Base-by-base conservation (phyloP, 1,139 yeast genomes). In the Schizosaccharomyces versatilis region DNA sequence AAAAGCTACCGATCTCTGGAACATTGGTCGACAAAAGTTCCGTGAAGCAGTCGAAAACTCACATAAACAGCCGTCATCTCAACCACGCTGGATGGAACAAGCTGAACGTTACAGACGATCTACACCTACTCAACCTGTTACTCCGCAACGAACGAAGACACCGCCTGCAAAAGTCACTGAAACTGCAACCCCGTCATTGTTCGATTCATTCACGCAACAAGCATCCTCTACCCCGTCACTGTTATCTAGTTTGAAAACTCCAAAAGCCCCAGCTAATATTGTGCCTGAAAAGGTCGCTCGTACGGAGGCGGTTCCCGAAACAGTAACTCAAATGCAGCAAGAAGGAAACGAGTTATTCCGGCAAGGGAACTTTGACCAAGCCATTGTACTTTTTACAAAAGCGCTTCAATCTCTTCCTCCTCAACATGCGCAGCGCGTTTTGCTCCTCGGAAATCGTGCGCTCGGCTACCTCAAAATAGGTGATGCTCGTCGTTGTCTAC, bases 301-400 rank as follows among this genome's bases (percentile, higher is more conserved):
- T 24, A 24, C 32, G 32, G 32, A 24, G 32, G 32, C 32, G 5
- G 32, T 24, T 24, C 32, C 32, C 32, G 32, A 24, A 24, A 24
- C 32, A 9, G 32, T 51, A 9, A 32, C 72, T 3, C 75, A 76
- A n/a, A 71, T 76, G 24, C 77, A 84, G 58, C 69, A 69, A 15
- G 72, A 74, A 40, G 97, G 86, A 3, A 69, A 78, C 2, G 73
- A 72, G 38, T 74, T 79, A 0, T 90, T 79, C 68, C 75, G 76
- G 57, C 74, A 78, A 14, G 98, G 99, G n/a, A 90, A 90, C 65
- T 93, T 82, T 65, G 66, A 78, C 7, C 67, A 71, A 7, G 90
- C 98, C 0, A 71, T 77, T 15, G 73, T 71, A 32, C 71, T 73
- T 54, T 93, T 84, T 63, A 69, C 76, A 17, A 70, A 73, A 51